These are phyloP conservation scores for Cladophialophora psammophila DNA, from an alignment of 2,329 filamentous ascomycete genomes.

Conservation along the genomic window DNA sequence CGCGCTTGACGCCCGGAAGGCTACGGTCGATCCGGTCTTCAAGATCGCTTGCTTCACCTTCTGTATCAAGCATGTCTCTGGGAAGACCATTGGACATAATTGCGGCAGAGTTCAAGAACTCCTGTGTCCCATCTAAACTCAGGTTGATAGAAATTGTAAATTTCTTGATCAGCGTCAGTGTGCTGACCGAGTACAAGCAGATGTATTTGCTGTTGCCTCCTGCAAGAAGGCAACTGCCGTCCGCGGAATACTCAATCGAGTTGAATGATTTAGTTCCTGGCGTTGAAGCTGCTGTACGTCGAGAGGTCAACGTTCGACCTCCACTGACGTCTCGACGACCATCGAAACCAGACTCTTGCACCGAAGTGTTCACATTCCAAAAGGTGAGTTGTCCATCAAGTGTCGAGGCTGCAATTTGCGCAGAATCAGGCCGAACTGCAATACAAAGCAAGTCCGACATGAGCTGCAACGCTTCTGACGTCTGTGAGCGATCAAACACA, in stretches of 20 bases:
- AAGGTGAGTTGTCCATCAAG: slow-evolving; percentile 94
- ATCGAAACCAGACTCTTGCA: slow-evolving; percentile 85
- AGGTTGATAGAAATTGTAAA: slow-evolving; percentile 95
- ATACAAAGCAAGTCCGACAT: slow-evolving; percentile 90
- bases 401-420: slow-evolving; percentile 89
- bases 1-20: slow-evolving; percentile 82
- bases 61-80: slow-evolving; percentile 80
- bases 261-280: slow-evolving; percentile 90
- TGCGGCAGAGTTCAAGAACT: slow-evolving; percentile 91
- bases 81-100: slow-evolving; percentile 87
- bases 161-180: slow-evolving; percentile 90
- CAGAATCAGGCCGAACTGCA: slow-evolving; percentile 85
- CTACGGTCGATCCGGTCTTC: slow-evolving; percentile 81
- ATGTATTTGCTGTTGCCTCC: slow-evolving; percentile 99
- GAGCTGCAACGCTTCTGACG: slow-evolving; percentile 89
- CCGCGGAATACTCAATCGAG: slow-evolving; percentile 87
- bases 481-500: slow-evolving; percentile 92
- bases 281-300: slow-evolving; percentile 88
- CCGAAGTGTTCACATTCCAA: slow-evolving; percentile 88
- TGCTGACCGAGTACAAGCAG: slow-evolving; percentile 92
- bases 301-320: slow-evolving; percentile 85
- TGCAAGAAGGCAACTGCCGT: slow-evolving; percentile 88
- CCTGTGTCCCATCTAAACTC: slow-evolving; percentile 94
- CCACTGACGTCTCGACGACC: slow-evolving; percentile 91
- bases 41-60: slow-evolving; percentile 85